These are phyloP conservation scores for Graphilbum fragrans DNA, from an alignment of 2,329 filamentous ascomycete species.

Conservation along the genomic window DNA sequence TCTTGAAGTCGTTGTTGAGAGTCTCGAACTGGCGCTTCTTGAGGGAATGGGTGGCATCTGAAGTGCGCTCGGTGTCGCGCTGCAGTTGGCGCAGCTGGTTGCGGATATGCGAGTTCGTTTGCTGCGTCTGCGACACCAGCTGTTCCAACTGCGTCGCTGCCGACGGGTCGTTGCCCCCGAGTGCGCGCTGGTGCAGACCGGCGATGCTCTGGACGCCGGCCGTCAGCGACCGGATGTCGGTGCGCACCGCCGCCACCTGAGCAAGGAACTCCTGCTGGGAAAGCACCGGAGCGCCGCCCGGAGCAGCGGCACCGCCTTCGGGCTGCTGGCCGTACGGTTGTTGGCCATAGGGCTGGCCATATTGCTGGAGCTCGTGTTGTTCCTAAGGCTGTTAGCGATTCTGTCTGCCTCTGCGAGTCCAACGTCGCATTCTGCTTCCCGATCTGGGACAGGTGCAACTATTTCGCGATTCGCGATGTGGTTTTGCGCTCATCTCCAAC, in stretches of 20 bases:
- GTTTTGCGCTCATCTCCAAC: no score
- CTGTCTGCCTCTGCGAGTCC: no score
- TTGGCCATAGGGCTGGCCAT: constrained; percentile 9
- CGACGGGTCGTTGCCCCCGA: constrained; percentile 49
- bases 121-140: constrained; percentile 56
- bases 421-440: not conserved
- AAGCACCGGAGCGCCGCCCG: constrained; percentile 25
- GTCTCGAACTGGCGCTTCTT: constrained; percentile 60
- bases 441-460: no score
- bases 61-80: constrained; percentile 53
- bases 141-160: constrained; percentile 50
- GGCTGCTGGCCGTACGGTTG: constrained; percentile 5
- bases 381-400: constrained; percentile 16
- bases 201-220: constrained; percentile 55
- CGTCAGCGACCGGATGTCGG: constrained; percentile 55
- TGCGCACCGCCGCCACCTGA: constrained; percentile 54
- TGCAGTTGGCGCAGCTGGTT: constrained; percentile 69
- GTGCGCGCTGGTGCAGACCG: constrained; percentile 57
- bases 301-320: constrained; percentile 11
- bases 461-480: no score
- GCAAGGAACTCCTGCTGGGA: constrained; percentile 56
- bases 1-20: constrained; percentile 61
- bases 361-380: constrained; percentile 40
- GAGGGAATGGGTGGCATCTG: constrained; percentile 44
- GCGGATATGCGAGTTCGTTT: constrained; percentile 63